These are phyloP conservation scores for Pichia kluyveri DNA, from an alignment of 805 yeast genomes.

Conservation along the genomic window DNA sequence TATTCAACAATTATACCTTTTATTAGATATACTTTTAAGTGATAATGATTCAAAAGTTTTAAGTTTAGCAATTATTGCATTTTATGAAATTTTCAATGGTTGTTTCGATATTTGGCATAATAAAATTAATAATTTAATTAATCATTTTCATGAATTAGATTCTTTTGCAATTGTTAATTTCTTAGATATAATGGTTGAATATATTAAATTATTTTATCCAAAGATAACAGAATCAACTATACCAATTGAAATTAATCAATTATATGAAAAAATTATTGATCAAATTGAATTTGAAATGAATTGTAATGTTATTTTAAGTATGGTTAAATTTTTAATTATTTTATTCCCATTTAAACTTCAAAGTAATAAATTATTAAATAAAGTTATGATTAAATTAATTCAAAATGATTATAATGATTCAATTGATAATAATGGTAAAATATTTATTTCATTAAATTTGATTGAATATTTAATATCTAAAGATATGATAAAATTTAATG, in stretches of 20 bases:
- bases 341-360: slow-evolving; percentile 49
- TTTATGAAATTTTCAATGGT: slow-evolving; percentile 43
- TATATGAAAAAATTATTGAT: slow-evolving; percentile 36
- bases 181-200: slow-evolving; percentile 57
- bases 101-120: slow-evolving; percentile 64
- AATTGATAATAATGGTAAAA: slow-evolving; percentile 1
- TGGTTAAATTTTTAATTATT: slow-evolving; percentile 45
- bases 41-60: slow-evolving; percentile 64
- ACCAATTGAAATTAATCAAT: slow-evolving; percentile 42
- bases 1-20: slow-evolving; percentile 40
- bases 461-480: slow-evolving; percentile 21
- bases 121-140: slow-evolving; percentile 40
- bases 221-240: background rate
- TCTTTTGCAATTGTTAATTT: slow-evolving; percentile 60
- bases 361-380: slow-evolving; percentile 36
- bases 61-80: slow-evolving; percentile 55
- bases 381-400: slow-evolving; percentile 32
- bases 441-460: slow-evolving; percentile 10
- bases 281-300: slow-evolving; percentile 42
- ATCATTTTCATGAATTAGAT: slow-evolving; percentile 44
- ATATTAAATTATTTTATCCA: slow-evolving; percentile 52
- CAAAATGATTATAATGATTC: slow-evolving; percentile 1
- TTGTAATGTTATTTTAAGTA: slow-evolving; percentile 52
- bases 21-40: slow-evolving; percentile 45
- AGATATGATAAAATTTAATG: slow-evolving; percentile 28